phyloP scores from a whole-genome alignment of 2,329 filamentous ascomycete genomes.

The Penicillium sp. region DNA sequence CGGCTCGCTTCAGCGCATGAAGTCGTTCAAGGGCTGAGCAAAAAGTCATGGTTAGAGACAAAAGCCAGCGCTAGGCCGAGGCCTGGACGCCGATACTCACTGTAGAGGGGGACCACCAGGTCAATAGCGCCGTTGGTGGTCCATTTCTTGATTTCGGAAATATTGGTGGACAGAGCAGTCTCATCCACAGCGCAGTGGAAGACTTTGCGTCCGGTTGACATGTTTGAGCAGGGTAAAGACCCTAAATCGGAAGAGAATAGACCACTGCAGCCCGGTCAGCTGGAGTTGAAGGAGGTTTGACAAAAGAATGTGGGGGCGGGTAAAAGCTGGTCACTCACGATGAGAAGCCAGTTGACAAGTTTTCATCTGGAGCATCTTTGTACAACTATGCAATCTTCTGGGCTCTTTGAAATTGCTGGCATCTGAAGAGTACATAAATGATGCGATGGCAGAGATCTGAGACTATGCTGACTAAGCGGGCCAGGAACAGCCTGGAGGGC shows the following conservation, averaged over 20 bases:
- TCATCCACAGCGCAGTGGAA: constrained; percentile 57
- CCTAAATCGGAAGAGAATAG: constrained; percentile 33
- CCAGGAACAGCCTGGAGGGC: not conserved
- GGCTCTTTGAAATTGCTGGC: not conserved
- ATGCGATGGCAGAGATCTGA: constrained; percentile 7
- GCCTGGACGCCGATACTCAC: constrained; percentile 34
- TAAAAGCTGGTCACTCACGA: constrained; percentile 28
- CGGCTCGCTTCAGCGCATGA: constrained; percentile 46
- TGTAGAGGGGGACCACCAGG: constrained; percentile 54
- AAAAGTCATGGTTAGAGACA: constrained; percentile 13
- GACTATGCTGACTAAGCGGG: constrained; percentile 6
- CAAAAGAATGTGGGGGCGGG: constrained; percentile 31
- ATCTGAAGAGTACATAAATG: constrained; percentile 2
- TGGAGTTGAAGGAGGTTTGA: constrained; percentile 30
- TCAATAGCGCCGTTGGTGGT: constrained; percentile 51
- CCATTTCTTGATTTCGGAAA: constrained; percentile 56
- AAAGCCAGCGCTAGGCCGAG: constrained; percentile 6
- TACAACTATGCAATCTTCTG: constrained; percentile 1
- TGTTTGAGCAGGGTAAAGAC: constrained; percentile 25
- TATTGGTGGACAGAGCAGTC: constrained; percentile 53
- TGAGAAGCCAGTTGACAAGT: constrained; percentile 26
- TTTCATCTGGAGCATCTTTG: constrained; percentile 37
- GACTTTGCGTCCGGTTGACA: constrained; percentile 47
- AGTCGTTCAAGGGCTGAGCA: constrained; percentile 48
- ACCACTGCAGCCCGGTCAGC: constrained; percentile 31